Base-by-base conservation (phyloP, 2,329 filamentous ascomycete species). In the Laburnicola sp. region DNA sequence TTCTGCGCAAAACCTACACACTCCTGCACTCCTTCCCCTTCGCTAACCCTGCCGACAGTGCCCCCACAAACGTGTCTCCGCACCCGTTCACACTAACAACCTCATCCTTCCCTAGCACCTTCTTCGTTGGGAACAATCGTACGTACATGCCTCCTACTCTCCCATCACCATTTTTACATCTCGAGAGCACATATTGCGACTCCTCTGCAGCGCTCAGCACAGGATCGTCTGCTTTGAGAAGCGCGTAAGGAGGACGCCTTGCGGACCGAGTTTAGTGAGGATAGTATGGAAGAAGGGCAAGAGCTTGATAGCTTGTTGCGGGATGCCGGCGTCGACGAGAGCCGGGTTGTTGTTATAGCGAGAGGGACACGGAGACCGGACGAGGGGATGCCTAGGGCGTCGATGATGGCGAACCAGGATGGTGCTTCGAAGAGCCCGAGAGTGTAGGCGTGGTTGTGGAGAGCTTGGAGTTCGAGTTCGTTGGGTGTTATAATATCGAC, bases 31-130 rank as follows among this genome's bases (percentile, higher is more conserved):
- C 62, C 50, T 64, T 85, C 74, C 52, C 82, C 68, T 53, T 70
- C 16, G 86, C 85, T 58, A 97, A 70, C 0, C 89, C 90, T 1
- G 91, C 87, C n/a, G 96, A 77, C 49, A 97, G 62, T 10, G 91
- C 87, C 0, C 93, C 94, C 6, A 95, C 78, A 70, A 97, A 92
- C 0, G 94, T 97, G 73, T 99, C 94, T 0, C 94, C 94, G 2
- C 91, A 91, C 0, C 93, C 94, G 69, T 97, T 97, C 7, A 97
- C 93, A 40, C 91, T 96, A 1, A 93, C 85, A 1, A 96, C 80
- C 25, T 94, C 84, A 21, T 81, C 74, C 0, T 76, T 72, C 2
- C 62, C 51, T 4, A 96, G 80, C 11, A 77, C 74, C 67, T 88
- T 85, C 0, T 82, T 82, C 0, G 88, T 78, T 0, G 88, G 84